Percentiles rank a stretch among this genome's conserved stretches.
Evolutionary conservation across 495 filamentous ascomycete species (phyloP).

Genomic region (Pyrenopolyporus hunteri): DNA sequence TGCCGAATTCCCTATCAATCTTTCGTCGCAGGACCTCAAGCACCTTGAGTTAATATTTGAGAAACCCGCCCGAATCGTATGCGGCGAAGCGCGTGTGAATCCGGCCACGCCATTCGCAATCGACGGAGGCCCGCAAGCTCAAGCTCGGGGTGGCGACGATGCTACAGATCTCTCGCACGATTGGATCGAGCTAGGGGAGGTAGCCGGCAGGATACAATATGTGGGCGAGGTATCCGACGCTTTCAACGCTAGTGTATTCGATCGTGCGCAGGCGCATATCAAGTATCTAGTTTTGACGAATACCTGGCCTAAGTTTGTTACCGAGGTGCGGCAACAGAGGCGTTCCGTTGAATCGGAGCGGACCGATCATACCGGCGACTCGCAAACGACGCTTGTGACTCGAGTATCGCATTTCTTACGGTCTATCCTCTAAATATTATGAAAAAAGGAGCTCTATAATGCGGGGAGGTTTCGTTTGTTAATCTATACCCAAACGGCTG

Average conservation of each 20-base stretch:
- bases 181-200: conserved; percentile 28
- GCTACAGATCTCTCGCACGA: conserved; percentile 1
- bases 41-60: conserved; percentile 60
- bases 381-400: conserved; percentile 13
- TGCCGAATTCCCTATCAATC: conserved; percentile 64
- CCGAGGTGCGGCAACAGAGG: conserved; percentile 21
- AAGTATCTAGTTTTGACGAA: conserved; percentile 73
- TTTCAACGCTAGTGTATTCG: conserved; percentile 62
- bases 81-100: conserved; percentile 30
- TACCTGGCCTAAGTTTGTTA: conserved; percentile 72
- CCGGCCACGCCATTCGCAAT: conserved; percentile 28
- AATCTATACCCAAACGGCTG: conserved; percentile 12
- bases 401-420: conserved; percentile 17
- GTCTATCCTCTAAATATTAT: not conserved
- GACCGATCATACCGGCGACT: conserved; percentile 13
- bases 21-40: conserved; percentile 55
- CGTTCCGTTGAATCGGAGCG: conserved; percentile 22
- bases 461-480: not conserved
- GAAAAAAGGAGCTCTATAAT: not conserved
- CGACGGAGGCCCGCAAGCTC: not conserved
- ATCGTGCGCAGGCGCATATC: conserved; percentile 64
- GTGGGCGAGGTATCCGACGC: conserved; percentile 51
- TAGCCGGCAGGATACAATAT: conserved; percentile 30
- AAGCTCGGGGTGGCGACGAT: not conserved
- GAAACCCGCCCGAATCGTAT: conserved; percentile 39